phyloP scores from a whole-genome alignment of 495 filamentous ascomycete species.

The Peziza echinospora region DNA sequence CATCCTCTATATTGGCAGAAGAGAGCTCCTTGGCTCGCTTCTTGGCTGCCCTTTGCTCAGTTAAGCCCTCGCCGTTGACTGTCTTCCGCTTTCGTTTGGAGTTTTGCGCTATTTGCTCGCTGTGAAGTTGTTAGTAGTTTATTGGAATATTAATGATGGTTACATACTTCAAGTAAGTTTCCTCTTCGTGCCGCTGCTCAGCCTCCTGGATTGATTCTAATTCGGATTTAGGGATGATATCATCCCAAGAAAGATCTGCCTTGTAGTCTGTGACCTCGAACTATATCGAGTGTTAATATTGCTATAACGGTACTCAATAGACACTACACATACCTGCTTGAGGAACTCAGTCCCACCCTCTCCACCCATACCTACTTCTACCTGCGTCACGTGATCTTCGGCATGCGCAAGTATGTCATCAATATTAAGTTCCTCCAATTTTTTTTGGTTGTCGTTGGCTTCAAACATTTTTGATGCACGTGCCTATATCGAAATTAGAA shows the following conservation, averaged over 20 bases:
- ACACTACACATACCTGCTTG: too few species aligned
- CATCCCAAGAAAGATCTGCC: constrained; percentile 81
- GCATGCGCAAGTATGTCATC: constrained; percentile 90
- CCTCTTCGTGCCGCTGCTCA: constrained; percentile 40
- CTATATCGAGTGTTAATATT: too few species aligned
- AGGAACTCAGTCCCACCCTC: constrained; percentile 87
- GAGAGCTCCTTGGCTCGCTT: constrained; percentile 53
- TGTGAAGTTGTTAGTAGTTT: constrained; percentile 37
- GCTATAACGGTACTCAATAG: constrained; percentile 70
- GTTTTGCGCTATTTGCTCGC: constrained; percentile 62
- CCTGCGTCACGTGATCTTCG: constrained; percentile 82
- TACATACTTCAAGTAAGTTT: constrained; percentile 5
- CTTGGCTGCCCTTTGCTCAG: constrained; percentile 80
- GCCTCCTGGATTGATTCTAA: constrained; percentile 72
- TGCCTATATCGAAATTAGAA: constrained; percentile 8
- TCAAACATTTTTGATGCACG: constrained; percentile 65
- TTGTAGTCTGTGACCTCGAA: constrained; percentile 36
- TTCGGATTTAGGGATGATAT: constrained; percentile 89
- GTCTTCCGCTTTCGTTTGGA: constrained; percentile 65
- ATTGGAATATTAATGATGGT: constrained; percentile 3
- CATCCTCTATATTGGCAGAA: constrained; percentile 39
- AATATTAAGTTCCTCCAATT: constrained; percentile 94
- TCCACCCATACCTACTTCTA: constrained; percentile 67
- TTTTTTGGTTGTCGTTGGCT: constrained; percentile 83
- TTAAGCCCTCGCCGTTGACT: constrained; percentile 37